A percentile compares a stretch with the other conserved stretches of the same genome.
phyloP scores from a whole-genome alignment of 1,284 basidiomycete species.

The Cutaneotrichosporon sp. region DNA sequence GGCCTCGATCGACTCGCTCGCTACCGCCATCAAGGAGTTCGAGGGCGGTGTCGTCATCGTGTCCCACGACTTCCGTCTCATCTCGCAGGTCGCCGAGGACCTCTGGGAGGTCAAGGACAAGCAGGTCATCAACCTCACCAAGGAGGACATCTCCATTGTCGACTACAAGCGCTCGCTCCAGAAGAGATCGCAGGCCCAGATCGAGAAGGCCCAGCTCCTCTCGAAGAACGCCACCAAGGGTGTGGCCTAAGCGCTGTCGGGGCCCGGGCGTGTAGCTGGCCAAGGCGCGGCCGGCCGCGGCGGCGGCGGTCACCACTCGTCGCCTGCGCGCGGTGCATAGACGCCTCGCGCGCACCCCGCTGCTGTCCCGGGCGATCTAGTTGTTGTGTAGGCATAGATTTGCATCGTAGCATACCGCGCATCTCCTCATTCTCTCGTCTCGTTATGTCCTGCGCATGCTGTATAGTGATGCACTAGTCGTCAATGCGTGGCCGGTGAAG shows the following conservation, averaged over 20 bases:
- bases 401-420: conserved; percentile 15
- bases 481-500: neutral
- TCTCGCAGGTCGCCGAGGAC: conserved; percentile 93
- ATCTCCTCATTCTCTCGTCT: conserved; percentile 5
- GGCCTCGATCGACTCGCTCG: conserved; percentile 91
- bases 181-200: conserved; percentile 58
- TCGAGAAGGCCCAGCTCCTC: conserved; percentile 90
- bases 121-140: conserved; percentile 90
- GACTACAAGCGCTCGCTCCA: conserved; percentile 75
- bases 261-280: neutral
- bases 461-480: conserved; percentile 9
- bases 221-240: conserved; percentile 65
- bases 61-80: conserved; percentile 95
- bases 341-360: neutral
- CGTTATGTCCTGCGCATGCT: conserved; percentile 9
- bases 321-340: neutral
- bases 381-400: conserved; percentile 14
- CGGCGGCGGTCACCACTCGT: too few species aligned
- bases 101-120: conserved; percentile 97
- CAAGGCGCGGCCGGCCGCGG: neutral
- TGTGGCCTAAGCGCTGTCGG: conserved; percentile 40
- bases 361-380: conserved; percentile 8
- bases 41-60: conserved; percentile 97
- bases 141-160: conserved; percentile 80
- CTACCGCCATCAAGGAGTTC: conserved; percentile 92